These are phyloP conservation scores for Lasiodiplodia citricola DNA, from an alignment of 2,329 filamentous ascomycete species.

Conservation along the genomic window DNA sequence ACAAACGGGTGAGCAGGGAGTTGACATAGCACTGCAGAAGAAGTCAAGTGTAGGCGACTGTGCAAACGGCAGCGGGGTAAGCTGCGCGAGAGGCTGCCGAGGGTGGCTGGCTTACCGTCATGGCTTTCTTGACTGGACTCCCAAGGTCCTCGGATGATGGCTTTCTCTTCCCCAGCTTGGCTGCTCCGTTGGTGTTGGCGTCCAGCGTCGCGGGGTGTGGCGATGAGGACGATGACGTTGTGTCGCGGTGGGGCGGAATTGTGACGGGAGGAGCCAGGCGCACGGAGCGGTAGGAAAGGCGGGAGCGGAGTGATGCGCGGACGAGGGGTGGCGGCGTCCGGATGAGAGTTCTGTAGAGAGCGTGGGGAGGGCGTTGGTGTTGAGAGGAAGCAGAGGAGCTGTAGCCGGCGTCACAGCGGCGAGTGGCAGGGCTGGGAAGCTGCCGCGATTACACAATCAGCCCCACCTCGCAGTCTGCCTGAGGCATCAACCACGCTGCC, in stretches of 20 bases:
- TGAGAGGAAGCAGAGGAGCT: neutral
- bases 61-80: conserved; percentile 16
- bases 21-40: neutral
- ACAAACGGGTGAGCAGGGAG: conserved; percentile 11
- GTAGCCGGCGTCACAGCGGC: conserved; percentile 6
- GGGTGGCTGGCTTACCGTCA: conserved; percentile 42
- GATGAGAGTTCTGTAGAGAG: conserved; percentile 10
- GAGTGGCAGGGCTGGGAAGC: conserved; percentile 23
- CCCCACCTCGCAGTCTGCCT: conserved; percentile 3
- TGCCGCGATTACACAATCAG: conserved; percentile 25
- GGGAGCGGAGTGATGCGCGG: neutral
- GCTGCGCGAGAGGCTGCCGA: neutral
- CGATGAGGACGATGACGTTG: conserved; percentile 27
- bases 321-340: conserved; percentile 10
- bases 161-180: conserved; percentile 52
- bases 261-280: conserved; percentile 4
- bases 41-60: neutral
- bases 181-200: conserved; percentile 22
- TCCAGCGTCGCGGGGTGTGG: conserved; percentile 25
- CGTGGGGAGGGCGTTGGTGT: conserved; percentile 14
- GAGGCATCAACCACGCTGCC: neutral
- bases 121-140: conserved; percentile 47
- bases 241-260: conserved; percentile 24
- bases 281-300: neutral
- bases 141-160: conserved; percentile 44